Evolutionary conservation across 192 early-diverging fungal species (phyloP), one percentile per base, ranked within the genome.

Genomic region (Gryganskiella cystojenkinii): DNA sequence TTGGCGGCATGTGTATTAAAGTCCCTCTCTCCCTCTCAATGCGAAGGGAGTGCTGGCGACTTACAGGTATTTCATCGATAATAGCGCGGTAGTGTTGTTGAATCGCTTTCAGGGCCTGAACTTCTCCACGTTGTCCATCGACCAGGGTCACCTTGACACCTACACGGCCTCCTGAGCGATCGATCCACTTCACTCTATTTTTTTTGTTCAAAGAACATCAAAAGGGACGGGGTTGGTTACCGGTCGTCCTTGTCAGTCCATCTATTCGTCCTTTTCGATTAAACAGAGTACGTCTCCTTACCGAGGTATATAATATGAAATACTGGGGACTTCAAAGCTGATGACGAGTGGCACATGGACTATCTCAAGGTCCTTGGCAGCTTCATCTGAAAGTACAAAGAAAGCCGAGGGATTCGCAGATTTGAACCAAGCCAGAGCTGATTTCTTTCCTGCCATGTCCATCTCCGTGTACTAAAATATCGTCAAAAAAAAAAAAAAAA

Each of bases 11-110:
- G n/a, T n/a, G n/a, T n/a, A 43, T 9, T 28, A 55, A 17, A 30
- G 9, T 9, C 24, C 54, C 34, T 10, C 42, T 2, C 46, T 8
- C 59, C 24, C 4, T 19, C 30, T 42, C 24, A 42, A 3, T 19
- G 20, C 54, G 44, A 22, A 46, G 1, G 10, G 13, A 31, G 7
- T 17, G 5, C 25, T 35, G 4, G 10, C 30, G n/a, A 7, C 73
- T 69, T 69, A 78, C 74, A 22, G 74, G 74, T 66, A 78, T 69
- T n/a, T 78, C 74, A 20, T 78, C 74, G 31, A 78, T 78, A 4
- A 56, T 64, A 2, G 74, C 69, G 19, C 61, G 54, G 31, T 78
- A 78, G n/a, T 78, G 74, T 22, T 68, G 56, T 24, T 78, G 74
- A 22, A 78, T 78, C 17, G 67, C 53, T 30, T 66, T 22, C 13